A percentile compares a stretch with the other conserved stretches of the same genome.
Conservation (phyloP, 2,329 filamentous ascomycete species). For the Fusarium heterosporum region DNA sequence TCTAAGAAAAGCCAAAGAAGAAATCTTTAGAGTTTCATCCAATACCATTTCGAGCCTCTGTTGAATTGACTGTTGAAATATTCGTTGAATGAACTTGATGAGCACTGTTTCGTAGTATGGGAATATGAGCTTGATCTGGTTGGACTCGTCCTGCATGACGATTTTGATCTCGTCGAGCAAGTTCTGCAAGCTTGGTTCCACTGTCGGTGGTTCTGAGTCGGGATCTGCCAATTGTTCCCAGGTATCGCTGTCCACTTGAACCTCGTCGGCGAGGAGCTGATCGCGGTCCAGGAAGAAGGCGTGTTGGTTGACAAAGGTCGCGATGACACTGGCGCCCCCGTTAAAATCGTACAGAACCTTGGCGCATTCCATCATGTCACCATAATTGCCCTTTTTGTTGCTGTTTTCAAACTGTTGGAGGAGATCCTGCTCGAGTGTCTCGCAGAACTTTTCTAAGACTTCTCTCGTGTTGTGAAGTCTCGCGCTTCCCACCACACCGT, state of each 20-base stretch:
- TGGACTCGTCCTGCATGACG: conserved; percentile 96
- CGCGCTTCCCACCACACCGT: conserved; percentile 55
- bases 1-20: conserved; percentile 89
- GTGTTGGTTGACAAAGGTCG: conserved; percentile 97
- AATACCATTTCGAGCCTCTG: conserved; percentile 95
- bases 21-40: conserved; percentile 92
- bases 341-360: conserved; percentile 96
- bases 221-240: conserved; percentile 97
- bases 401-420: conserved; percentile 97
- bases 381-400: conserved; percentile 93
- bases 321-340: conserved; percentile 93
- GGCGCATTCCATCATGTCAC: conserved; percentile 98
- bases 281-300: conserved; percentile 98
- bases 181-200: conserved; percentile 92
- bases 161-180: conserved; percentile 94
- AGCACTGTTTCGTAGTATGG: conserved; percentile 96
- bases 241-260: conserved; percentile 77
- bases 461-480: conserved; percentile 79
- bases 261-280: conserved; percentile 89
- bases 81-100: conserved; percentile 90
- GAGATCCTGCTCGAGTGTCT: conserved; percentile 94
- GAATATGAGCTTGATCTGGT: conserved; percentile 96
- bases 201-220: conserved; percentile 88
- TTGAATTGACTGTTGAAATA: conserved; percentile 98
- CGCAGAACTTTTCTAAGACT: conserved; percentile 95